Base-by-base conservation (phyloP, 202 grass and related monocot species). In the Eragrostis tef region DNA sequence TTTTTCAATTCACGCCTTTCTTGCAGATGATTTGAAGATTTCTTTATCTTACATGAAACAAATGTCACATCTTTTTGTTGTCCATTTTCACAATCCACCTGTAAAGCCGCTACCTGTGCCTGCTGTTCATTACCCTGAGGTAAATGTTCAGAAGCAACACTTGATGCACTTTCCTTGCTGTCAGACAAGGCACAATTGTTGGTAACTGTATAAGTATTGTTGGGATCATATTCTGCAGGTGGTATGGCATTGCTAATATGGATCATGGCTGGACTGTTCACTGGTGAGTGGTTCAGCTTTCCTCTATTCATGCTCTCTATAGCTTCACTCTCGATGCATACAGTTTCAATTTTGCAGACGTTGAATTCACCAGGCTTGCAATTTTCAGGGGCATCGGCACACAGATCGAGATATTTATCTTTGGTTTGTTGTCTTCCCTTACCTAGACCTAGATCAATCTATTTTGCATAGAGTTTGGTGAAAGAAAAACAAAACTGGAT, bases 371-470 rank as follows among this genome's bases (percentile, higher is more conserved):
- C 47, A 36, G 75, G 46, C 49, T 86, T 54, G 54, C 57, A 67
- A 61, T 88, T 57, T 73, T 66, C 74, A 72, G 46, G 61, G 71
- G 34, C 17, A 63, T 43, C 19, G 25, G 15, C 63, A 84, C 80
- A 74, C 24, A 67, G 64, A 45, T 65, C 39, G 84, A 44, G 15
- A 64, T 36, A 73, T 16, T 60, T 52, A 29, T 24, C 65, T 70
- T 64, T 68, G 42, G 17, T 64, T 44, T 69, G 50, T 34, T 26
- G 36, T 50, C 44, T 80, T 75, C 49, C 67, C 17, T 81, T 89
- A 61, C 26, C 26, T 77, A 88, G 74, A 68, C 87, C 84, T 64
- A 92, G 81, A 87, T 92, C 77, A 64, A 92, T 75, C 90, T 92
- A 78, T 67, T 68, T 77, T 52, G 24, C 36, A 78, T 39, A 53